A percentile compares a stretch with the other conserved stretches of the same genome.
phyloP scores from a whole-genome alignment of 495 filamentous ascomycete species.

The Platismatia glauca region DNA sequence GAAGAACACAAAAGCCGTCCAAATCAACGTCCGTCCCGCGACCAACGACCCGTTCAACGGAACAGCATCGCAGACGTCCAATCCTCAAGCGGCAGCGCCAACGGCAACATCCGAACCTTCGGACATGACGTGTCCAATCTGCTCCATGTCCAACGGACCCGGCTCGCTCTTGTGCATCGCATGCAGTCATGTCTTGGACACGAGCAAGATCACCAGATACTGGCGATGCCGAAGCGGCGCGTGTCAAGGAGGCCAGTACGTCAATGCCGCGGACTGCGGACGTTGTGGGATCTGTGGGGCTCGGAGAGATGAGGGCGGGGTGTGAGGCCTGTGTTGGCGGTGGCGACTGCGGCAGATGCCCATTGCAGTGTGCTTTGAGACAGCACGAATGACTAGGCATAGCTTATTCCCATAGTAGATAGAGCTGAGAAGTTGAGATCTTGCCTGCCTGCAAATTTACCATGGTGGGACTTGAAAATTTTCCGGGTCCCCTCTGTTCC shows the following conservation, averaged over 20 bases:
- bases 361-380: neutral
- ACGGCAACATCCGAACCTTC: neutral
- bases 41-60: neutral
- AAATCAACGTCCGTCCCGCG: neutral
- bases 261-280: slow-evolving; percentile 56
- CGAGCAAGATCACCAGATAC: slow-evolving; percentile 35
- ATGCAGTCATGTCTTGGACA: slow-evolving; percentile 58
- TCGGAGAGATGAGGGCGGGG: slow-evolving; percentile 4
- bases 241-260: slow-evolving; percentile 46
- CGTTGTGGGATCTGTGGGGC: slow-evolving; percentile 57
- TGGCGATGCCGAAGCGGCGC: slow-evolving; percentile 52
- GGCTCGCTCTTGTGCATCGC: slow-evolving; percentile 47
- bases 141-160: slow-evolving; percentile 50
- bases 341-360: neutral
- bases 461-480: too few relatives aligned
- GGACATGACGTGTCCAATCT: slow-evolving; percentile 43
- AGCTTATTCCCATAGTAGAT: neutral
- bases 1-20: neutral
- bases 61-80: neutral
- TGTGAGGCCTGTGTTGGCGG: neutral
- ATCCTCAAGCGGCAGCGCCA: neutral
- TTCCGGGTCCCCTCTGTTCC: too few relatives aligned
- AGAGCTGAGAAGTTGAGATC: too few relatives aligned
- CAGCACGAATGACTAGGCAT: neutral
- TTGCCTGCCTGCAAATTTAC: too few relatives aligned